Conservation (phyloP, 1,139 yeast genomes). For the Debaryomyces nepalensis region DNA sequence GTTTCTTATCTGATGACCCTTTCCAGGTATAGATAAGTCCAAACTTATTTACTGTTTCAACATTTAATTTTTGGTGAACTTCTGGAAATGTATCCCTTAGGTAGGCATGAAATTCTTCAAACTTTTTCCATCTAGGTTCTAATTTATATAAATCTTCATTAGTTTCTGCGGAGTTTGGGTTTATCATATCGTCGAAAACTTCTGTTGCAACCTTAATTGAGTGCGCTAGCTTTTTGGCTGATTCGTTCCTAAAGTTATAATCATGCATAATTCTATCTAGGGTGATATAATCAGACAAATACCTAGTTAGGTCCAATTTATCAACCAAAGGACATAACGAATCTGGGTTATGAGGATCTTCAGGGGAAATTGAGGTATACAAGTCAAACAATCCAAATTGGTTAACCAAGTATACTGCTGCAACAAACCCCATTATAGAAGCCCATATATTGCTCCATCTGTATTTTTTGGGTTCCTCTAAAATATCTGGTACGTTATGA, state of each 20-base stretch:
- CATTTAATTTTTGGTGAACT: conserved; percentile 34
- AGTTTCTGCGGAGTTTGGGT: conserved; percentile 29
- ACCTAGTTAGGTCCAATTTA: conserved; percentile 34
- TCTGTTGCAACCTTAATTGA: conserved; percentile 69
- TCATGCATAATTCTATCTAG: conserved; percentile 39
- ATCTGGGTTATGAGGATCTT: conserved; percentile 24
- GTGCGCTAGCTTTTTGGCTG: conserved; percentile 51
- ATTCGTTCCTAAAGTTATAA: conserved; percentile 39
- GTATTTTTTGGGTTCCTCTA: neutral
- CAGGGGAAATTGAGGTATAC: neutral
- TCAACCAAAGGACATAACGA: conserved; percentile 40
- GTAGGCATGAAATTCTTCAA: conserved; percentile 33
- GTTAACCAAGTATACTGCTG: neutral
- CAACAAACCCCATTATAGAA: too few species aligned
- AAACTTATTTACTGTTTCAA: conserved; percentile 37
- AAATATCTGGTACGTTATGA: too few species aligned
- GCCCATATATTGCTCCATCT: too few species aligned
- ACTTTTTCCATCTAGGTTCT: conserved; percentile 39
- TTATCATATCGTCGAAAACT: conserved; percentile 53
- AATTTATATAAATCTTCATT: conserved; percentile 31
- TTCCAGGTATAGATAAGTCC: conserved; percentile 44
- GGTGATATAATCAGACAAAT: conserved; percentile 27
- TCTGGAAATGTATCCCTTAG: conserved; percentile 37
- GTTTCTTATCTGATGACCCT: conserved; percentile 38
- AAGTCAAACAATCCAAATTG: neutral